Evolutionary conservation across 768 basidiomycete species (phyloP).

Genomic region (Trametes meyenii): DNA sequence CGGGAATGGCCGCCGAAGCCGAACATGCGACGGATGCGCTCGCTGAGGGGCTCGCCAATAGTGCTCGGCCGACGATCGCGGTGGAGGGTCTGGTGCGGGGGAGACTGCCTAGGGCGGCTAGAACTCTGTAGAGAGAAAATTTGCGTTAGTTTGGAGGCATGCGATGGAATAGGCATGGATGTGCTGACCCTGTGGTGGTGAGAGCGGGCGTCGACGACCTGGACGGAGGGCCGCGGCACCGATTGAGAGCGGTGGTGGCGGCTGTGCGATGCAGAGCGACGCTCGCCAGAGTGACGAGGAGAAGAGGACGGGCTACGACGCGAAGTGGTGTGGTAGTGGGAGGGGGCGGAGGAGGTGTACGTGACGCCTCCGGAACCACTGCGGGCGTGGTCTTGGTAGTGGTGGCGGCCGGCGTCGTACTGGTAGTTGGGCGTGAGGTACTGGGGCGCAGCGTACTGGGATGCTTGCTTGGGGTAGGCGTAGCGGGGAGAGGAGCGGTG

Average conservation of each 20-base stretch:
- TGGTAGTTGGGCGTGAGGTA: constrained; percentile 19
- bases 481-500: constrained; percentile 14
- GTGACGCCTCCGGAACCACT: constrained; percentile 22
- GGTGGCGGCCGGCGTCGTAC: constrained; percentile 23
- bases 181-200: constrained; percentile 21
- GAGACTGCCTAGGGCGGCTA: constrained; percentile 12
- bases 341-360: constrained; percentile 19
- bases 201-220: constrained; percentile 6
- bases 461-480: constrained; percentile 16
- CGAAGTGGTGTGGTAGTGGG: constrained; percentile 10
- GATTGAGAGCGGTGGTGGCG: constrained; percentile 25
- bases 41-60: constrained; percentile 32
- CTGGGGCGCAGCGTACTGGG: constrained; percentile 22
- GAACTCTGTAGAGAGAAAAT: constrained; percentile 10
- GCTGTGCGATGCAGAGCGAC: constrained; percentile 26
- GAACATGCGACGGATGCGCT: constrained; percentile 43
- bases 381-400: constrained; percentile 24
- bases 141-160: background rate
- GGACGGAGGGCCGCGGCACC: constrained; percentile 8
- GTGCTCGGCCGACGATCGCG: constrained; percentile 20
- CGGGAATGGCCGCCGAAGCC: constrained; percentile 32
- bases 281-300: constrained; percentile 16
- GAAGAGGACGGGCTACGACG: constrained; percentile 15
- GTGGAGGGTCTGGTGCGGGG: constrained; percentile 9
- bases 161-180: background rate